These are phyloP conservation scores for Datisca glomerata DNA, from an alignment of 306 rosid species.

Conservation along the genomic window DNA sequence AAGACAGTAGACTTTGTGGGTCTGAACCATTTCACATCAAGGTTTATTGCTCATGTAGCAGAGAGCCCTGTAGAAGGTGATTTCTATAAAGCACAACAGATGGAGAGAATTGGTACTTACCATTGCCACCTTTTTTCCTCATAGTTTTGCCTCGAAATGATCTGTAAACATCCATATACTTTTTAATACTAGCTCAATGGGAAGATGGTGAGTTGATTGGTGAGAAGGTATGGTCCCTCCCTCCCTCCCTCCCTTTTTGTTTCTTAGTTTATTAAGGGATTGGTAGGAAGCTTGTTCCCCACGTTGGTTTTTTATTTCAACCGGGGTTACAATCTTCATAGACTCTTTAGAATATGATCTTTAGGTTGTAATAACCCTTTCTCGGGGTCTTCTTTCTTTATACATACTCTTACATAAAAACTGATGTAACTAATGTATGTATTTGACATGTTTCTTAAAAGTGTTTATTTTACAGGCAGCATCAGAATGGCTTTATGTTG, in stretches of 20 bases:
- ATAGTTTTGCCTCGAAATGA: neutral
- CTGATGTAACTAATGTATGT: too few relatives aligned
- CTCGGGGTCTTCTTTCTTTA: too few relatives aligned
- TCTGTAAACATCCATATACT: conserved; percentile 11
- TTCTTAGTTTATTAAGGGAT: too few relatives aligned
- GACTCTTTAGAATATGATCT: too few relatives aligned
- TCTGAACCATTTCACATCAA: conserved; percentile 77
- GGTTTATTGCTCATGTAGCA: conserved; percentile 56
- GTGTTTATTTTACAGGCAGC: conserved; percentile 63
- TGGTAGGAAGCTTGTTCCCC: too few relatives aligned
- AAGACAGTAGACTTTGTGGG: conserved; percentile 68
- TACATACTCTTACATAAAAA: too few relatives aligned
- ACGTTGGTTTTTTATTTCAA: too few relatives aligned
- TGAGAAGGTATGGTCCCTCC: conserved; percentile 50
- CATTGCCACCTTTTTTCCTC: neutral
- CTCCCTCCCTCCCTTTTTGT: conserved; percentile 10
- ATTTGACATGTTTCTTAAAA: too few relatives aligned
- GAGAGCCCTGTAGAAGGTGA: conserved; percentile 24
- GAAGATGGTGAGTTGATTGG: conserved; percentile 83
- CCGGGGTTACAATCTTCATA: too few relatives aligned
- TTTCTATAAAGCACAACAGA: conserved; percentile 39
- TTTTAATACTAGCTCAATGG: conserved; percentile 49
- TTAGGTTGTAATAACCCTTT: too few relatives aligned
- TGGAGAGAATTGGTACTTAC: conserved; percentile 52
- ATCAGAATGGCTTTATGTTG: conserved; percentile 91